phyloP scores from a whole-genome alignment of 768 basidiomycete species.

The Tephrocybe sp. region DNA sequence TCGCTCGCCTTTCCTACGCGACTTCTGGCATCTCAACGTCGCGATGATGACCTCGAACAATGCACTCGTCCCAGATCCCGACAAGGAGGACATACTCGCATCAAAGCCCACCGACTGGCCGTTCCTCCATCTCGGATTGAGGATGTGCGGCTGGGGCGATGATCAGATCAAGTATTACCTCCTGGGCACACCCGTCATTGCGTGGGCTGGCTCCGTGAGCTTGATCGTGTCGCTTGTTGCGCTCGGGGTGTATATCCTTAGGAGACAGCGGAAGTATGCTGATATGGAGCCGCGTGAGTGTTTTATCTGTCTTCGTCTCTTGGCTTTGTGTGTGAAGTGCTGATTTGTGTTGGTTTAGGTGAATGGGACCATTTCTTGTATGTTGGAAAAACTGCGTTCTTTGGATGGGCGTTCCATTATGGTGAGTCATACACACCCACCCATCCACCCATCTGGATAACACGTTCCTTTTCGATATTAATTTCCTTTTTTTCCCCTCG shows the following conservation, averaged over 20 bases:
- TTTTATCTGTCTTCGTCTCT: neutral
- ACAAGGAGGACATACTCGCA: conserved; percentile 97
- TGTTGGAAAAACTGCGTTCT: conserved; percentile 85
- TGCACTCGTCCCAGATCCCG: conserved; percentile 93
- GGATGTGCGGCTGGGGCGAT: conserved; percentile 98
- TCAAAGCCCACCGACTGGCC: conserved; percentile 95
- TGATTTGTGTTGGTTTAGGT: conserved; percentile 35
- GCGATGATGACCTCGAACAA: conserved; percentile 99
- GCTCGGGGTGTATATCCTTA: conserved; percentile 68
- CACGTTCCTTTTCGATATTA: neutral
- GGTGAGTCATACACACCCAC: conserved; percentile 52
- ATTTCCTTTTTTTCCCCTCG: neutral
- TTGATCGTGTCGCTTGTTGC: conserved; percentile 52
- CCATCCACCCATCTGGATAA: neutral
- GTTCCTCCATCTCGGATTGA: conserved; percentile 79
- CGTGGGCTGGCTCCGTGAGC: conserved; percentile 80
- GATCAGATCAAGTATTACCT: conserved; percentile 89
- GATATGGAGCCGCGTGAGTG: conserved; percentile 86
- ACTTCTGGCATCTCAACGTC: conserved; percentile 99
- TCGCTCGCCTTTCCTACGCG: conserved; percentile 87
- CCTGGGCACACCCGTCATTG: conserved; percentile 87
- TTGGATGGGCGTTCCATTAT: conserved; percentile 92
- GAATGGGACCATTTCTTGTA: conserved; percentile 97
- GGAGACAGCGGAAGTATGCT: conserved; percentile 83
- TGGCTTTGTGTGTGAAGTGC: no score